A percentile compares a stretch with the other conserved stretches of the same genome.
phyloP scores from a whole-genome alignment of 148 eudicot species.

The Camellia japonica region DNA sequence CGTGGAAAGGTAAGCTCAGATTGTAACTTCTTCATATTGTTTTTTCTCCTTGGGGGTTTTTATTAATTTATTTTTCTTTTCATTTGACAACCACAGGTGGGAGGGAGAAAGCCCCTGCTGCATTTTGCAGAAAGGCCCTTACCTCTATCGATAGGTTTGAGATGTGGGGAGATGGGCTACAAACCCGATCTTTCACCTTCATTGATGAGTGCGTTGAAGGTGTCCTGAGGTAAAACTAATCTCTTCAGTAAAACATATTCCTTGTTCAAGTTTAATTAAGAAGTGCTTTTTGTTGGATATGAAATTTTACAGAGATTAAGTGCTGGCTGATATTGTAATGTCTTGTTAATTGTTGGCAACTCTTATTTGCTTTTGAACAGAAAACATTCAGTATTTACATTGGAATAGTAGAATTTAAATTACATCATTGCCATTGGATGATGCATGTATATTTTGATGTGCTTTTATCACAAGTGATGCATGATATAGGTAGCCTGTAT shows the following conservation, averaged over 20 bases:
- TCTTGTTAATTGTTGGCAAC: no score
- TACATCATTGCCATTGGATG: no score
- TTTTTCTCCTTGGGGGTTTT: neutral
- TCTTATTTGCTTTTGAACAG: no score
- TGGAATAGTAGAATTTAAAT: no score
- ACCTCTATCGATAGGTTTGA: slow-evolving; percentile 52
- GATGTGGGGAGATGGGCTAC: slow-evolving; percentile 66
- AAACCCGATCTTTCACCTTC: slow-evolving; percentile 59
- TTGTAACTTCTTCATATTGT: neutral
- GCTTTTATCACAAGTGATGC: no score
- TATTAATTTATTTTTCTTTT: neutral
- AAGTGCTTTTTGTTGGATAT: no score
- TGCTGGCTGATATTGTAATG: no score
- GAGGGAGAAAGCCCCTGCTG: slow-evolving; percentile 67
- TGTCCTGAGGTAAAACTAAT: slow-evolving; percentile 36
- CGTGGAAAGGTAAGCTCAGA: slow-evolving; percentile 47
- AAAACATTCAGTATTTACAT: no score
- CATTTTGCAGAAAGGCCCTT: slow-evolving; percentile 45
- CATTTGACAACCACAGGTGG: slow-evolving; percentile 33
- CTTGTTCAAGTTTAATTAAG: no score
- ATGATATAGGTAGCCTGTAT: no score
- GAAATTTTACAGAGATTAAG: no score
- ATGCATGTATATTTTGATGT: no score
- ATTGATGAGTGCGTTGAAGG: slow-evolving; percentile 66
- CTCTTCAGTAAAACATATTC: neutral